Percentiles rank a stretch among this genome's conserved stretches.
These are phyloP conservation scores for Sporisorium iseilematis-ciliati DNA, from an alignment of 1,284 basidiomycete genomes.

Conservation along the genomic window DNA sequence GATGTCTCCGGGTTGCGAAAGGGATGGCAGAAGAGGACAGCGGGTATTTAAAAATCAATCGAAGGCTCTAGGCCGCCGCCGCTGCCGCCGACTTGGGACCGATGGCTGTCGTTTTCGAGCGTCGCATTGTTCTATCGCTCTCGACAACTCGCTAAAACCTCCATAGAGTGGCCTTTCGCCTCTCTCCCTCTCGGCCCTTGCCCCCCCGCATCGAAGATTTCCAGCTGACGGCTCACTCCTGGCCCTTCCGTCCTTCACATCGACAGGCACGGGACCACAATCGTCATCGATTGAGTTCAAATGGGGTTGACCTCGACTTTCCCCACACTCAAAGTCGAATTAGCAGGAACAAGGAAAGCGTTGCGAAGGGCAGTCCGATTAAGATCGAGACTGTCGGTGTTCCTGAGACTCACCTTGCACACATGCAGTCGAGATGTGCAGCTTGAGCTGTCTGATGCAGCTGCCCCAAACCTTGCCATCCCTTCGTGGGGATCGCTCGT, in stretches of 20 bases:
- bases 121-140: neutral
- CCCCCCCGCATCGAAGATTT: neutral
- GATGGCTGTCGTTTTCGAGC: neutral
- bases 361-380: neutral
- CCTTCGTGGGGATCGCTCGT: neutral
- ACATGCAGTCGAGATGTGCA: neutral
- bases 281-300: neutral
- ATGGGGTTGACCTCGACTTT: neutral
- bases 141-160: neutral
- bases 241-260: neutral
- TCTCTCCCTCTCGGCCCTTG: neutral
- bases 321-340: neutral
- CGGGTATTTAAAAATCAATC: neutral
- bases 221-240: neutral
- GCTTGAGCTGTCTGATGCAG: neutral
- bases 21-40: too few species aligned
- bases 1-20: too few species aligned
- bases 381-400: conserved; percentile 3
- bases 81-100: neutral
- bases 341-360: neutral
- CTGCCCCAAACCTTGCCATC: neutral
- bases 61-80: neutral
- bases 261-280: neutral
- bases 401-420: conserved; percentile 1
- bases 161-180: neutral